Evolutionary conservation across 352 stramenopile species (phyloP), one percentile per base, ranked within the genome.

Genomic region (Pythium monospermum): DNA sequence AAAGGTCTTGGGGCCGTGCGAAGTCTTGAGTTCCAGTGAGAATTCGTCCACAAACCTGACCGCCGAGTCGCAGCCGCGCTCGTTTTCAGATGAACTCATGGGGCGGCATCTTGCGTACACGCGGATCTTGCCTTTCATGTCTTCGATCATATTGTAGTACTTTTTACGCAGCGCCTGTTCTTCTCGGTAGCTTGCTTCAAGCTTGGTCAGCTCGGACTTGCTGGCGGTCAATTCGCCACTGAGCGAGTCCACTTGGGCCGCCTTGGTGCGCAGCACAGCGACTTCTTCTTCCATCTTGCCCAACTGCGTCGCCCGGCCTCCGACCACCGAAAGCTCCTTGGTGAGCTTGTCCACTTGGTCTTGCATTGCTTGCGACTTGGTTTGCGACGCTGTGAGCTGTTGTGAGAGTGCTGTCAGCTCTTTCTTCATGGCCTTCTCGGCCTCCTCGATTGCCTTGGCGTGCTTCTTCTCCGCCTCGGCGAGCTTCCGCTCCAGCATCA

Each of bases 61-160:
- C 36, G 72, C 77, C 38, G 70, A 41, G 15, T 61, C 33, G 57
- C 87, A 96, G 4, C 79, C 78, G 23, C 84, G 76, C 31, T 96
- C 82, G 26, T 74, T 53, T 60, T 97, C 90, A 28, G 87, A 95
- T 21, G 61, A 58, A 27, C 85, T 95, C 73, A 98, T 95, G 39
- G 91, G 91, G 5, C 89, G 83, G 59, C 87, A 97, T 15, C 91
- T 84, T 19, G 85, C 88, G 63, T 83, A 97, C 18, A 97, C 91
- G 27, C 91, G 82, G 63, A 97, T 97, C 66, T 97, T 97, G 28
- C 91, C 91, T 57, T 97, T 97, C 85, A 97, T 96, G 69, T 97
- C 91, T 58, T 98, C 91, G 61, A 98, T 96, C 73, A 86, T 85
- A 67, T 98, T 98, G 76, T 94, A 97, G 61, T 97, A 97, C 57